Conservation (phyloP, 495 filamentous ascomycete species). For the Penicillium salamii region DNA sequence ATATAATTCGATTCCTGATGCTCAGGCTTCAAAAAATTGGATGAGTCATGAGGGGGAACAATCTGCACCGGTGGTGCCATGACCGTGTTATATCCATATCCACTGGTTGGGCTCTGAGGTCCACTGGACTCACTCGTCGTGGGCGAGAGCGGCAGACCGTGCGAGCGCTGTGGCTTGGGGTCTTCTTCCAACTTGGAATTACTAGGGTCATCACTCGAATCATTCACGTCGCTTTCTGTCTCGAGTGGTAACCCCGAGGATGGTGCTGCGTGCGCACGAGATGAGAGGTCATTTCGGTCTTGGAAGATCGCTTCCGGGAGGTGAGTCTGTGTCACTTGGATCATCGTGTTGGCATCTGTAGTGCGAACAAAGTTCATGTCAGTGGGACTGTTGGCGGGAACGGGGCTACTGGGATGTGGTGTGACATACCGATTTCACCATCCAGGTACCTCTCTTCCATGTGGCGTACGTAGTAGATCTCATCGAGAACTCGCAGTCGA, state of each 20-base stretch:
- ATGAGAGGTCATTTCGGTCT: conserved; percentile 7
- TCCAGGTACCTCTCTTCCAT: conserved; percentile 59
- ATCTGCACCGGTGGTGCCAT: conserved; percentile 11
- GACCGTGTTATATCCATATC: conserved; percentile 10
- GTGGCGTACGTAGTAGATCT: conserved; percentile 65
- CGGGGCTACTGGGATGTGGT: background rate
- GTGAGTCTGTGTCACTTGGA: conserved; percentile 22
- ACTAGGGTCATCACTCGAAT: background rate
- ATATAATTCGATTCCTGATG: conserved; percentile 9
- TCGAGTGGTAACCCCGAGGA: background rate
- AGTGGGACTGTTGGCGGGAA: background rate
- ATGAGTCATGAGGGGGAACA: conserved; percentile 11
- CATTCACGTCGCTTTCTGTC: background rate
- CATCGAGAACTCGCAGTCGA: conserved; percentile 49
- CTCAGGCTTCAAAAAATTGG: conserved; percentile 6
- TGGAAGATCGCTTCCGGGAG: conserved; percentile 20
- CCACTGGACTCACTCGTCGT: conserved; percentile 25
- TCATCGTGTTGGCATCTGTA: conserved; percentile 19
- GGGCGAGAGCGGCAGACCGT: conserved; percentile 17
- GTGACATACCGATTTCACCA: conserved; percentile 57
- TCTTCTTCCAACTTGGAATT: conserved; percentile 1
- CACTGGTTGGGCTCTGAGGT: conserved; percentile 18
- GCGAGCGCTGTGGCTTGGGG: background rate
- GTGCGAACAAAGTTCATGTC: background rate
- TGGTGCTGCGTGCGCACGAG: conserved; percentile 8